Percentiles rank a stretch among this genome's conserved stretches.
Conservation (phyloP, 2,329 filamentous ascomycete genomes). For the Tolypocladium ophioglossoides region DNA sequence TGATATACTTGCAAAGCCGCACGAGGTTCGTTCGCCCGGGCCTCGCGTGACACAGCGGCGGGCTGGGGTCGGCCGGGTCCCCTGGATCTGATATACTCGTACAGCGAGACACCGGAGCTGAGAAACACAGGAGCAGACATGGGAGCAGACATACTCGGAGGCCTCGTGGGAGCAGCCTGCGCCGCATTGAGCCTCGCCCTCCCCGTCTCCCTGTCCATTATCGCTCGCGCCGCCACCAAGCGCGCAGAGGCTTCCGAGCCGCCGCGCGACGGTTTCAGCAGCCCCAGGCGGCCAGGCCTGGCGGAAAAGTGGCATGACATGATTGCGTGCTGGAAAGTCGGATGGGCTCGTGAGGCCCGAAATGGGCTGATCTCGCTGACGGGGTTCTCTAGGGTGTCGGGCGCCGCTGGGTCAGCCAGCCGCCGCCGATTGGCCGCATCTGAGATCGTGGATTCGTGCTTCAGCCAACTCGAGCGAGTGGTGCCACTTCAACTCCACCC, state of each 20-base stretch:
- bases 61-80: neutral
- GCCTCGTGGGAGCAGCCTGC: too few relatives aligned
- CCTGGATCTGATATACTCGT: neutral
- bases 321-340: conserved; percentile 15
- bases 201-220: too few relatives aligned
- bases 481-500: conserved; percentile 1
- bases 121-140: too few relatives aligned
- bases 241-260: neutral
- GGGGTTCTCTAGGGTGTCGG: conserved; percentile 2
- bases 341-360: conserved; percentile 21
- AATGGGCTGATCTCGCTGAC: conserved; percentile 24
- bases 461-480: neutral
- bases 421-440: conserved; percentile 4
- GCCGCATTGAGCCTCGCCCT: too few relatives aligned
- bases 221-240: too few relatives aligned
- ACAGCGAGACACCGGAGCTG: too few relatives aligned
- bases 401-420: neutral
- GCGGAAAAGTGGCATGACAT: conserved; percentile 24
- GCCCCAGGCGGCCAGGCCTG: neutral
- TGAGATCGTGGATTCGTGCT: neutral
- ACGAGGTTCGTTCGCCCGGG: neutral
- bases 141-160: too few relatives aligned
- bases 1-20: neutral
- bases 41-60: neutral
- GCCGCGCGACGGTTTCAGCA: neutral